These are phyloP conservation scores for Annona squamosa DNA, from an alignment of 164 flowering plant genomes.

Conservation along the genomic window DNA sequence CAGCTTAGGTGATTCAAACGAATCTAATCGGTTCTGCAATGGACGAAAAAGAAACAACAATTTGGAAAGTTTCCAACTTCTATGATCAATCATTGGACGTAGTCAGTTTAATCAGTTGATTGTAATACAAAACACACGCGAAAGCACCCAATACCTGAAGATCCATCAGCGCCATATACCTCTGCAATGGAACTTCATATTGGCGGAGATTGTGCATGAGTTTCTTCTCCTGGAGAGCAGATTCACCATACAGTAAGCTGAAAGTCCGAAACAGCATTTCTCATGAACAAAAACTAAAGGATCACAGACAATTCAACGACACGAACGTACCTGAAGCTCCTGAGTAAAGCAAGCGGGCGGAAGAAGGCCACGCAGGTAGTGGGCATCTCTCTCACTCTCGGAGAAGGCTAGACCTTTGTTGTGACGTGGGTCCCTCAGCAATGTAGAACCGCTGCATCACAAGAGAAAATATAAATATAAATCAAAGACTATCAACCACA, in stretches of 20 bases:
- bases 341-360: conserved; percentile 56
- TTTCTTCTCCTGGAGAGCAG: conserved; percentile 51
- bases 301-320: neutral
- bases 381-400: conserved; percentile 72
- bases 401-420: conserved; percentile 80
- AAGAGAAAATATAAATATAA: neutral
- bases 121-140: neutral
- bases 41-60: neutral
- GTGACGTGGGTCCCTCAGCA: conserved; percentile 74
- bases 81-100: neutral
- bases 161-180: conserved; percentile 72
- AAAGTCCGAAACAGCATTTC: neutral
- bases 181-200: conserved; percentile 73
- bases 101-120: neutral
- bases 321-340: conserved; percentile 53
- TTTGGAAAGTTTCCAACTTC: neutral
- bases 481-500: neutral
- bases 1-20: neutral
- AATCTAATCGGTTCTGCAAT: neutral
- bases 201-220: conserved; percentile 57
- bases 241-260: neutral
- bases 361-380: conserved; percentile 75
- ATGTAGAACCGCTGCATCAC: conserved; percentile 50
- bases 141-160: conserved; percentile 51
- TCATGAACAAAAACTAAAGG: neutral